Percentiles rank a stretch among this genome's conserved stretches.
Evolutionary conservation across 768 basidiomycete genomes (phyloP).

Genomic region (Phaeolepiota aurea): DNA sequence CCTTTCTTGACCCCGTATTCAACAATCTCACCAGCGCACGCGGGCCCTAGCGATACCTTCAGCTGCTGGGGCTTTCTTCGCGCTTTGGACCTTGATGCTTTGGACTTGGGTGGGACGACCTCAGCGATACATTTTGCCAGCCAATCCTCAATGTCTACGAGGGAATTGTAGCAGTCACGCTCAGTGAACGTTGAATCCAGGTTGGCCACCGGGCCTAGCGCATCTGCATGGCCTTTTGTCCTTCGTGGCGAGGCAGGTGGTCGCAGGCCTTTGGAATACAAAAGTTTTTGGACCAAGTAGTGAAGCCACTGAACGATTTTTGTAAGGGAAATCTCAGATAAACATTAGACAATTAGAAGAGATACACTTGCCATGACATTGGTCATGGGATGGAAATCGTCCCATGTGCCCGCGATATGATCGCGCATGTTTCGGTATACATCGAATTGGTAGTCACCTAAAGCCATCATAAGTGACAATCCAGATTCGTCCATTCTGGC

Average conservation of each 20-base stretch:
- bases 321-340: conserved; percentile 6
- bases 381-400: conserved; percentile 68
- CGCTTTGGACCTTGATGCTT: conserved; percentile 23
- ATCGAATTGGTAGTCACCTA: conserved; percentile 92
- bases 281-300: conserved; percentile 68
- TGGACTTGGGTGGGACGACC: conserved; percentile 15
- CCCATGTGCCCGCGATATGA: conserved; percentile 59
- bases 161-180: conserved; percentile 59
- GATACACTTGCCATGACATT: conserved; percentile 73
- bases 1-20: conserved; percentile 50
- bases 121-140: conserved; percentile 38
- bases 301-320: conserved; percentile 90
- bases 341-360: background rate
- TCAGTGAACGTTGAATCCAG: conserved; percentile 42
- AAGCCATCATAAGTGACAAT: background rate
- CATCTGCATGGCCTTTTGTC: conserved; percentile 17
- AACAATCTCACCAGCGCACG: conserved; percentile 55
- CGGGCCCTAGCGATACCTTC: conserved; percentile 18
- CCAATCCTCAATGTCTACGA: conserved; percentile 58
- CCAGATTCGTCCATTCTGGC: conserved; percentile 5
- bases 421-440: conserved; percentile 84
- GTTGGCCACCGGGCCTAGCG: conserved; percentile 4
- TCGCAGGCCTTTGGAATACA: conserved; percentile 62
- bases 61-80: conserved; percentile 19
- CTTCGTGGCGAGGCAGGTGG: conserved; percentile 37